phyloP scores from a whole-genome alignment of 805 yeast species.

The Starmerella ratchasimensis region DNA sequence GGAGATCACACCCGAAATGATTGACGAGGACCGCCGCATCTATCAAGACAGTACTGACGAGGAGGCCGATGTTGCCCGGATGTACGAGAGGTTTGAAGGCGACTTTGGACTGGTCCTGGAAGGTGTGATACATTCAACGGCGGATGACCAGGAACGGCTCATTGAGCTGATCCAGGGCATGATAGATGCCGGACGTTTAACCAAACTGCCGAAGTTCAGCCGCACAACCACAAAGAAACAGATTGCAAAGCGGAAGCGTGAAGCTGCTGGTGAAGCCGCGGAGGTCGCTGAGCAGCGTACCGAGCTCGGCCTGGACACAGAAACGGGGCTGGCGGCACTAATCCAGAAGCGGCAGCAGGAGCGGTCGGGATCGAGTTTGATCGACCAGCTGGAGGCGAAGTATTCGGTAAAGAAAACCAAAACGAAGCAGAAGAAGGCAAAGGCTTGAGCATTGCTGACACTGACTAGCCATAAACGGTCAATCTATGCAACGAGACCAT shows the following conservation, averaged over 20 bases:
- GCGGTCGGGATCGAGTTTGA: constrained; percentile 14
- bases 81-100: constrained; percentile 47
- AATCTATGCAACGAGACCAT: too few relatives aligned
- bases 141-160: constrained; percentile 48
- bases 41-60: constrained; percentile 41
- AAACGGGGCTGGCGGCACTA: constrained; percentile 28
- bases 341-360: constrained; percentile 24
- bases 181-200: constrained; percentile 30
- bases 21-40: constrained; percentile 49
- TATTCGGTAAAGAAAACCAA: constrained; percentile 7
- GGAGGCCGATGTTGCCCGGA: constrained; percentile 43
- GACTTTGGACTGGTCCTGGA: constrained; percentile 61
- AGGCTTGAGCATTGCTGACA: too few relatives aligned
- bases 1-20: constrained; percentile 31
- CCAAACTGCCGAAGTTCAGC: constrained; percentile 34
- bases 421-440: neutral
- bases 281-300: constrained; percentile 46
- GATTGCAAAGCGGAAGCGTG: constrained; percentile 34
- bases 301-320: constrained; percentile 31
- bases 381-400: constrained; percentile 14
- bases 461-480: too few relatives aligned
- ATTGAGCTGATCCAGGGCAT: constrained; percentile 38
- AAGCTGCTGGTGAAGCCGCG: constrained; percentile 29
- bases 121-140: constrained; percentile 61
- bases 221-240: constrained; percentile 35